Conservation (phyloP, 306 rosid genomes). For the Biancaea sappan region DNA sequence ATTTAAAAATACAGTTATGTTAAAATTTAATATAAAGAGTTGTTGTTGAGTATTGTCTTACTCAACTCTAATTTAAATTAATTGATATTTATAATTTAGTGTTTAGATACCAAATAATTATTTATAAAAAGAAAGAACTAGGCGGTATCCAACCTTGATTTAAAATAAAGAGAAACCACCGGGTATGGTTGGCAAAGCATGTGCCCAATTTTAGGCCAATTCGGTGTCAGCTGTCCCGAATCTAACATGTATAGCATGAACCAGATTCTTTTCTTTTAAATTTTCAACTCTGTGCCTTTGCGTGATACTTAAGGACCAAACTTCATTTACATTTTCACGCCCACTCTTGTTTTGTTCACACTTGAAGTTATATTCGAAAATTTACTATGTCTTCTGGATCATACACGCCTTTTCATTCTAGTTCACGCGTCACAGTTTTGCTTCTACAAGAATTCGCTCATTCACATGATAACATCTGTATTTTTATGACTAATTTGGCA, state of each 20-base stretch:
- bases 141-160: neutral
- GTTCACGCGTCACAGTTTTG: neutral
- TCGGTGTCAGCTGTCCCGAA: neutral
- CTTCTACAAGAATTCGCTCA: neutral
- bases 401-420: neutral
- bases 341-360: constrained; percentile 16
- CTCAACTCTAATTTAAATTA: no score
- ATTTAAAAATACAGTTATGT: no score
- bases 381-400: neutral
- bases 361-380: neutral
- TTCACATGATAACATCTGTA: neutral
- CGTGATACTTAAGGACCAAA: constrained; percentile 8
- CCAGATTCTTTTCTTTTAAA: neutral
- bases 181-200: constrained; percentile 29
- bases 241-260: constrained; percentile 19
- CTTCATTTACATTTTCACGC: neutral
- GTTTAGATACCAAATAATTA: no score
- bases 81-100: no score
- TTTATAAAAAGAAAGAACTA: no score
- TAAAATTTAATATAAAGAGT: no score
- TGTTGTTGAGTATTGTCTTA: no score
- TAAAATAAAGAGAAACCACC: constrained; percentile 6
- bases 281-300: constrained; percentile 25
- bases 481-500: no score
- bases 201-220: constrained; percentile 35